phyloP scores from a whole-genome alignment of 805 yeast species.

The Yarrowia osloensis region DNA sequence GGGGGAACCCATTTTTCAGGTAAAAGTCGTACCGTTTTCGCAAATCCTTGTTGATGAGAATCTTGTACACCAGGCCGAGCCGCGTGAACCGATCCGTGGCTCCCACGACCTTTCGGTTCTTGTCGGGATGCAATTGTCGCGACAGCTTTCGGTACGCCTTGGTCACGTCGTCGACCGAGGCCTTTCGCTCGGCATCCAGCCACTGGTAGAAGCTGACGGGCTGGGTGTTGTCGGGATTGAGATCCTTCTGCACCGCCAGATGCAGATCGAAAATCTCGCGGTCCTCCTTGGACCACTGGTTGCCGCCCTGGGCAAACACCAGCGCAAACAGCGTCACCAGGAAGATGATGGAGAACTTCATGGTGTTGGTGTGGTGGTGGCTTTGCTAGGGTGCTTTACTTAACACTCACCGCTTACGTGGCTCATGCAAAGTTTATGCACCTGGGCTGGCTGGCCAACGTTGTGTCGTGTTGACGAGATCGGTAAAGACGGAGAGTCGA shows the following conservation, averaged over 20 bases:
- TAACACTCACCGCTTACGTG: neutral
- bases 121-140: constrained; percentile 83
- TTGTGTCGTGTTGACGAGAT: too few relatives aligned
- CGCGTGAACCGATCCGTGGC: constrained; percentile 65
- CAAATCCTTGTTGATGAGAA: constrained; percentile 60
- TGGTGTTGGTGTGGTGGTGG: neutral
- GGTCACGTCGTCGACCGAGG: constrained; percentile 39
- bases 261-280: constrained; percentile 77
- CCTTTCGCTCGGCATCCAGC: constrained; percentile 42
- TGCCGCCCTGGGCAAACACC: constrained; percentile 33
- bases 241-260: constrained; percentile 60
- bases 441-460: neutral
- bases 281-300: constrained; percentile 63
- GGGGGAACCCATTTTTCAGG: constrained; percentile 80
- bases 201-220: constrained; percentile 58
- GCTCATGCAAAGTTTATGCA: constrained; percentile 26
- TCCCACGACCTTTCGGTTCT: constrained; percentile 43
- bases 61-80: constrained; percentile 72
- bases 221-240: constrained; percentile 56
- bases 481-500: too few relatives aligned
- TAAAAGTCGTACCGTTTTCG: constrained; percentile 83
- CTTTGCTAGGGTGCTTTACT: neutral
- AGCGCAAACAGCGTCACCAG: constrained; percentile 20
- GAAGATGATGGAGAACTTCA: constrained; percentile 17
- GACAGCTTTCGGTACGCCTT: constrained; percentile 65